Percentiles rank a stretch among this genome's conserved stretches.
Conservation (phyloP, 805 yeast species). For the Candida corydali region DNA sequence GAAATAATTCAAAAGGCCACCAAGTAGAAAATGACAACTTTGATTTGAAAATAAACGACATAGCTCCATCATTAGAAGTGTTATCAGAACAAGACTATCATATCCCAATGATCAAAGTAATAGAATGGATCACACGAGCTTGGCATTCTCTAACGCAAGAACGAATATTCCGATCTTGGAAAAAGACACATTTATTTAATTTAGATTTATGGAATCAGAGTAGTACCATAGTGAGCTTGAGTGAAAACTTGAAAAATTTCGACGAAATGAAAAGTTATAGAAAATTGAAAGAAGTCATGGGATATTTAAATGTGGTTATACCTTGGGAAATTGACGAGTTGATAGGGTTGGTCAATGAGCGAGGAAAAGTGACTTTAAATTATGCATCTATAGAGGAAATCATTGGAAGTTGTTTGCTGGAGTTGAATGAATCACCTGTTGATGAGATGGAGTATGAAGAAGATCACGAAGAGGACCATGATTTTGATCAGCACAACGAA, state of each 20-base stretch:
- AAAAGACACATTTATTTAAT: constrained; percentile 29
- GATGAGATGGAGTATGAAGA: constrained; percentile 3
- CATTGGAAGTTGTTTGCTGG: constrained; percentile 56
- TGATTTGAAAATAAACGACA: background rate
- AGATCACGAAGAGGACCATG: constrained; percentile 2
- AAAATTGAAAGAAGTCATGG: constrained; percentile 42
- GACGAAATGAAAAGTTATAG: constrained; percentile 31
- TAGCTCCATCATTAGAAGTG: constrained; percentile 18
- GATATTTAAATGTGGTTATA: constrained; percentile 44
- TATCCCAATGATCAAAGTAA: constrained; percentile 51
- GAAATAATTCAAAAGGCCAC: constrained; percentile 13
- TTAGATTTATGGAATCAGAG: constrained; percentile 23
- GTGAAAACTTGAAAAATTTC: constrained; percentile 11
- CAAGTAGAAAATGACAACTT: background rate
- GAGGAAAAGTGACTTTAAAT: constrained; percentile 37
- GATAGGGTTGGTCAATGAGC: constrained; percentile 45
- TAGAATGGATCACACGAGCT: constrained; percentile 54
- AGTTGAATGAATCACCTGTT: constrained; percentile 15
- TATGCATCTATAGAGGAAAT: constrained; percentile 60
- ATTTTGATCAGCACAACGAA: constrained; percentile 1
- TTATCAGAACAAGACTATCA: constrained; percentile 39
- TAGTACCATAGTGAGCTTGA: constrained; percentile 10
- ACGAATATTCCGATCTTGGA: constrained; percentile 32
- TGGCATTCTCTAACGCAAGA: constrained; percentile 45
- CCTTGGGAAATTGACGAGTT: constrained; percentile 58